A percentile compares a stretch with the other conserved stretches of the same genome.
Conservation (phyloP, 2,329 filamentous ascomycete species). For the Fusarium udum region DNA sequence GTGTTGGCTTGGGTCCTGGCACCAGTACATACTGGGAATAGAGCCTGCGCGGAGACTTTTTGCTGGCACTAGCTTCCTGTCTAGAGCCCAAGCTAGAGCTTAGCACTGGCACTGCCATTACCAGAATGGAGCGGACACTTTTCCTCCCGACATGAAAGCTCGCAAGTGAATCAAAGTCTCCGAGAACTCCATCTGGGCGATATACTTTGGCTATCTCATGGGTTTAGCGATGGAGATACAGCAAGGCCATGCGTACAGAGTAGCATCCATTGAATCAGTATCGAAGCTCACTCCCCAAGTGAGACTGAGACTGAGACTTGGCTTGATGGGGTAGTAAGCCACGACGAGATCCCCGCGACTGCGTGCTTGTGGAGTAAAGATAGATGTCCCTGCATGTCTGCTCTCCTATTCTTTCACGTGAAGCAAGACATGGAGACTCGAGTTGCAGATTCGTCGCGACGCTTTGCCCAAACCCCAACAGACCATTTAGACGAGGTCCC, state of each 20-base stretch:
- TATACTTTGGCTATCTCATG: not conserved
- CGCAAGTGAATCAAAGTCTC: not conserved
- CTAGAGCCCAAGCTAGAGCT: not conserved
- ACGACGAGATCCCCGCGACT: constrained; percentile 8
- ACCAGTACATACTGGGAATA: constrained; percentile 1
- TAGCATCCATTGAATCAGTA: not conserved
- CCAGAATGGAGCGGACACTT: constrained; percentile 27
- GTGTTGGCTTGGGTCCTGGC: constrained; percentile 2
- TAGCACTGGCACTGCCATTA: constrained; percentile 20
- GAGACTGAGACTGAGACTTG: not conserved
- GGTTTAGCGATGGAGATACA: not conserved
- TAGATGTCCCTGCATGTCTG: constrained; percentile 3
- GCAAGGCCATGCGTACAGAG: not conserved
- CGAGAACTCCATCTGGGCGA: constrained; percentile 2
- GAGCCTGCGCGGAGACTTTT: constrained; percentile 19
- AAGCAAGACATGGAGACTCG: constrained; percentile 17
- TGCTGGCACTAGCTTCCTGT: not conserved
- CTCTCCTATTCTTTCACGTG: constrained; percentile 20
- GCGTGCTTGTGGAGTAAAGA: constrained; percentile 18
- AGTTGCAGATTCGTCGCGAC: not conserved
- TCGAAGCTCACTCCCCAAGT: not conserved
- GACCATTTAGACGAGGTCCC: constrained; percentile 6
- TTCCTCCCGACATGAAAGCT: not conserved
- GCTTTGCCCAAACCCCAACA: not conserved
- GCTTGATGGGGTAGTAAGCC: constrained; percentile 8